Conservation (phyloP, 176 grass and related monocot genomes). For the Ensete ventricosum region DNA sequence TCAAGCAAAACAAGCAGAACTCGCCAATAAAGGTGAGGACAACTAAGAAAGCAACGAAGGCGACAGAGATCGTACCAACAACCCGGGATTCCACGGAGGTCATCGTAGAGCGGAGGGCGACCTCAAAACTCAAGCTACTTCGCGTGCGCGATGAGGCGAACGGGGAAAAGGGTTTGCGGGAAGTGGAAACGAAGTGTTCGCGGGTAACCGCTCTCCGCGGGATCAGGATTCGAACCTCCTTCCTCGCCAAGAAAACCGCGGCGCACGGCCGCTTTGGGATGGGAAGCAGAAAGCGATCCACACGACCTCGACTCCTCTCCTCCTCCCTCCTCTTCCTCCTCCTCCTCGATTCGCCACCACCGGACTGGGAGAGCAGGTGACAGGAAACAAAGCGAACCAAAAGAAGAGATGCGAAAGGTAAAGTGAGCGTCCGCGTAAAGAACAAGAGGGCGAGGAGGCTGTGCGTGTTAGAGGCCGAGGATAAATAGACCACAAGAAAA, state of each 20-base stretch:
- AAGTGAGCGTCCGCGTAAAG: neutral
- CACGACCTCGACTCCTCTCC: neutral
- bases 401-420: neutral
- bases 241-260: neutral
- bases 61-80: neutral
- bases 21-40: neutral
- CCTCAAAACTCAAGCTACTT: neutral
- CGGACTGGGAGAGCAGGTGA: neutral
- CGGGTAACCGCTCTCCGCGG: neutral
- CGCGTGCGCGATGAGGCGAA: neutral
- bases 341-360: neutral
- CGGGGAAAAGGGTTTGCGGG: neutral
- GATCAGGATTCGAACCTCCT: neutral
- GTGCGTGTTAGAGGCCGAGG: too few relatives aligned
- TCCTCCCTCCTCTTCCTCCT: neutral
- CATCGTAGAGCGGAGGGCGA: neutral
- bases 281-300: neutral
- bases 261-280: too few relatives aligned
- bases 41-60: neutral
- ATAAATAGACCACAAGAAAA: too few relatives aligned
- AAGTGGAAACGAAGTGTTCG: neutral
- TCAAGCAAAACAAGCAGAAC: neutral
- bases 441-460: too few relatives aligned
- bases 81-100: neutral
- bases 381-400: neutral